Percentiles rank a stretch among this genome's conserved stretches.
Conservation (phyloP, 2,329 filamentous ascomycete species). For the Diaporthe sp. region DNA sequence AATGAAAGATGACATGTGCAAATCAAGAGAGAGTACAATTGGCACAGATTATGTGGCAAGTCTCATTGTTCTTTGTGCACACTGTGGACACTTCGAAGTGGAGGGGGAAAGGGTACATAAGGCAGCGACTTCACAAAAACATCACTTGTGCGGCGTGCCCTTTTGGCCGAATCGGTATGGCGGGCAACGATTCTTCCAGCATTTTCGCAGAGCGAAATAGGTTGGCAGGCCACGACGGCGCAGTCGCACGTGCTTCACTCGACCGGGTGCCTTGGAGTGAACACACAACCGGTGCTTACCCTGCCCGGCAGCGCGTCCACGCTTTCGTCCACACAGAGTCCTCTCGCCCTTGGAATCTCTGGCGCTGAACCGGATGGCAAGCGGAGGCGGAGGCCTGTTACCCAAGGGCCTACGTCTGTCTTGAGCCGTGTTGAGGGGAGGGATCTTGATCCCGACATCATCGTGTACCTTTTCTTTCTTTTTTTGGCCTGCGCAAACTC, state of each 20-base stretch:
- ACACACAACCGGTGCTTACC: not conserved
- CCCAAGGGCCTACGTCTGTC: not conserved
- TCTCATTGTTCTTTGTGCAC: not conserved
- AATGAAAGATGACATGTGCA: not conserved
- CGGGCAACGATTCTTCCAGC: not conserved
- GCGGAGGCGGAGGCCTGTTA: not conserved
- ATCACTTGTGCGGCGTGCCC: not conserved
- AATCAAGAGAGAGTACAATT: not conserved
- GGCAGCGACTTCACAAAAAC: not conserved
- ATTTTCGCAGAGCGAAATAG: not conserved
- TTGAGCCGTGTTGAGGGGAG: slow-evolving; percentile 18
- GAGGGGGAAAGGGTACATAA: not conserved
- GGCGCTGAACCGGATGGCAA: not conserved
- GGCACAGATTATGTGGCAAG: not conserved
- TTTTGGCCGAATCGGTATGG: not conserved
- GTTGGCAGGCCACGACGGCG: not conserved
- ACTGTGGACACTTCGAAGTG: not conserved
- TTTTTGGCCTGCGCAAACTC: not conserved
- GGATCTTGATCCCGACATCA: not conserved
- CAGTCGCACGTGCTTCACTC: not conserved
- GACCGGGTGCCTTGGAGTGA: slow-evolving; percentile 1
- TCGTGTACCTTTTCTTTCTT: slow-evolving; percentile 5
- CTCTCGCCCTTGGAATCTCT: not conserved
- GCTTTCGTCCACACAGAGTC: not conserved
- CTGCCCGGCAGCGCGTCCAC: not conserved